A percentile compares a stretch with the other conserved stretches of the same genome.
Conservation (phyloP, 2,329 filamentous ascomycete species). For the Fusarium sp. region DNA sequence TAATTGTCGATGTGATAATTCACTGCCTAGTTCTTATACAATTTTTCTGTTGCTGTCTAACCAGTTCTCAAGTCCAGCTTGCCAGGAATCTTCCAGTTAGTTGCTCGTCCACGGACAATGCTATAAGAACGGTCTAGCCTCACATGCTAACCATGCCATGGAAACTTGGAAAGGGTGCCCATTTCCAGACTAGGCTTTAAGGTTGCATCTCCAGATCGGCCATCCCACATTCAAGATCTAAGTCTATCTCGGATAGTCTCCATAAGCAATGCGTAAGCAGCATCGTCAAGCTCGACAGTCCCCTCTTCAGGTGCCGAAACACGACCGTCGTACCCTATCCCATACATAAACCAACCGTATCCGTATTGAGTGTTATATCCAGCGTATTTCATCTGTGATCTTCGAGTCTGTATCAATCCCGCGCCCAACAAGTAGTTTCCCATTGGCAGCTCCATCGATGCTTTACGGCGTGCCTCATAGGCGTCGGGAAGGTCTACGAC, state of each 20-base stretch:
- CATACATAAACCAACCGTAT: neutral
- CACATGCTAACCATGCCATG: neutral
- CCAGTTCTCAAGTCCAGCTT: neutral
- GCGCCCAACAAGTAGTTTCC: neutral
- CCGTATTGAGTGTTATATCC: fast-evolving
- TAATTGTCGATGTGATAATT: fast-evolving
- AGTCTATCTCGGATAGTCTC: neutral
- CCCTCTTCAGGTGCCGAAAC: neutral
- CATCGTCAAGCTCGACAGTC: neutral
- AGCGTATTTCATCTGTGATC: neutral
- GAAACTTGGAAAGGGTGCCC: neutral
- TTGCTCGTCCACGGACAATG: neutral
- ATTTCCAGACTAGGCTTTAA: neutral
- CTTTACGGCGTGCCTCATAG: fast-evolving
- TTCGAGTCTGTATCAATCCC: fast-evolving
- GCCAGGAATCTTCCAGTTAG: neutral
- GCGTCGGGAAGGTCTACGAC: fast-evolving
- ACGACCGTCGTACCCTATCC: no score
- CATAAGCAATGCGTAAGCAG: neutral
- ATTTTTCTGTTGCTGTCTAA: no score
- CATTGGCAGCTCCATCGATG: fast-evolving
- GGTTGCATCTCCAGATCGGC: neutral
- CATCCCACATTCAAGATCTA: neutral
- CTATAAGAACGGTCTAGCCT: neutral
- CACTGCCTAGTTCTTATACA: fast-evolving